Conservation (phyloP, 805 yeast species). For the Candida ulmi region DNA sequence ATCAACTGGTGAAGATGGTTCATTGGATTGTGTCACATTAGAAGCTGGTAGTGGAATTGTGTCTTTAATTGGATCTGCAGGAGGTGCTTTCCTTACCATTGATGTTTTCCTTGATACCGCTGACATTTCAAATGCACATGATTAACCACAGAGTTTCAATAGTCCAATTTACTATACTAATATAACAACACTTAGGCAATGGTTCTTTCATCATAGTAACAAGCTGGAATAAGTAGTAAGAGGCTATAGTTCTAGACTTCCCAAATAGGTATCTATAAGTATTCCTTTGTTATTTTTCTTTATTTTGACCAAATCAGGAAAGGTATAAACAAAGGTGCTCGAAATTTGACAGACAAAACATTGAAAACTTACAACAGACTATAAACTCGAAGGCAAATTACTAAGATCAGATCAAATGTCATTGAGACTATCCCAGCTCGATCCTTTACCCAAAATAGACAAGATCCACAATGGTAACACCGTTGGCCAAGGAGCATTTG, state of each 20-base stretch:
- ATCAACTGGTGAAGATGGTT: constrained; percentile 1
- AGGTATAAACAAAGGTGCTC: constrained; percentile 7
- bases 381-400: too few species aligned
- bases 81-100: constrained; percentile 7
- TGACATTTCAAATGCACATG: too few species aligned
- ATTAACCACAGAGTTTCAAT: too few species aligned
- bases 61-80: too few species aligned
- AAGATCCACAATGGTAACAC: constrained; percentile 44
- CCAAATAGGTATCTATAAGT: constrained; percentile 1
- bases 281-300: too few species aligned
- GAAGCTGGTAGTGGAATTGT: background rate
- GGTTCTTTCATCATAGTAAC: too few species aligned
- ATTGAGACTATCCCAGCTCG: constrained; percentile 39
- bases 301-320: constrained; percentile 5
- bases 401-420: constrained; percentile 1
- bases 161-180: too few species aligned
- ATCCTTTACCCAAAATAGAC: constrained; percentile 42
- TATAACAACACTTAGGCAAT: too few species aligned
- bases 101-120: background rate
- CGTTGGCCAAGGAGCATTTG: constrained; percentile 66
- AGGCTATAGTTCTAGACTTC: constrained; percentile 2
- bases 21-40: background rate
- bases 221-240: too few species aligned
- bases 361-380: background rate
- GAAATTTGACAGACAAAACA: background rate